These are phyloP conservation scores for Ganoderma lingzhi DNA, from an alignment of 1,284 basidiomycete species.

Conservation along the genomic window DNA sequence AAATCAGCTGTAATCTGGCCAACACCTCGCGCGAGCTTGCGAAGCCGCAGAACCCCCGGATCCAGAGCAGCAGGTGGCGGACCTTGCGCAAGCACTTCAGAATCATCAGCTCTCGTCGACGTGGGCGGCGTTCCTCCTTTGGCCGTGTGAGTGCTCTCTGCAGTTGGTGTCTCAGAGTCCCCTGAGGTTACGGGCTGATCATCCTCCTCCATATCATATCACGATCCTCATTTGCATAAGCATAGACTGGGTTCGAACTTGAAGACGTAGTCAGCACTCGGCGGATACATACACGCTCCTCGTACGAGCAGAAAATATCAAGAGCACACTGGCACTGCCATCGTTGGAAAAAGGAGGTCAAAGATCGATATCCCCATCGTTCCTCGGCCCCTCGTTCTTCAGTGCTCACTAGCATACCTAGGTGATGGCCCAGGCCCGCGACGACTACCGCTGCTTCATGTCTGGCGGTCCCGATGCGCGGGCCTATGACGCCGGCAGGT, in stretches of 20 bases:
- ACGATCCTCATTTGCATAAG: not conserved
- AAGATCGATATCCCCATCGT: not conserved
- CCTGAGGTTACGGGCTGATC: too few species aligned
- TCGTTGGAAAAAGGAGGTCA: not conserved
- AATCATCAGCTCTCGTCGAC: constrained; percentile 2
- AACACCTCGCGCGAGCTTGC: too few species aligned
- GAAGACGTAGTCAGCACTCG: too few species aligned
- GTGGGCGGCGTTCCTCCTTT: not conserved
- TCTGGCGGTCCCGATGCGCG: not conserved
- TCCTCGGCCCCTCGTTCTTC: not conserved
- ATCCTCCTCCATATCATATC: too few species aligned
- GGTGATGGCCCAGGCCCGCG: not conserved
- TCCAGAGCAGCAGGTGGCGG: too few species aligned
- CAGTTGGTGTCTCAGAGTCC: too few species aligned
- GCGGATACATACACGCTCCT: too few species aligned
- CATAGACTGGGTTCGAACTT: not conserved
- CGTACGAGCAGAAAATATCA: not conserved
- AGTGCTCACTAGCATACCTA: not conserved
- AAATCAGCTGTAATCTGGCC: too few species aligned
- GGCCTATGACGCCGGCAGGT: not conserved
- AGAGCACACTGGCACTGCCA: not conserved
- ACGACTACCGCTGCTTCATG: not conserved
- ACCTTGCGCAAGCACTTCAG: not conserved
- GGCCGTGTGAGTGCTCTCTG: not conserved
- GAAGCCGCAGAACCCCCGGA: not conserved